phyloP scores from a whole-genome alignment of 148 eudicot species.

The Cornus florida region DNA sequence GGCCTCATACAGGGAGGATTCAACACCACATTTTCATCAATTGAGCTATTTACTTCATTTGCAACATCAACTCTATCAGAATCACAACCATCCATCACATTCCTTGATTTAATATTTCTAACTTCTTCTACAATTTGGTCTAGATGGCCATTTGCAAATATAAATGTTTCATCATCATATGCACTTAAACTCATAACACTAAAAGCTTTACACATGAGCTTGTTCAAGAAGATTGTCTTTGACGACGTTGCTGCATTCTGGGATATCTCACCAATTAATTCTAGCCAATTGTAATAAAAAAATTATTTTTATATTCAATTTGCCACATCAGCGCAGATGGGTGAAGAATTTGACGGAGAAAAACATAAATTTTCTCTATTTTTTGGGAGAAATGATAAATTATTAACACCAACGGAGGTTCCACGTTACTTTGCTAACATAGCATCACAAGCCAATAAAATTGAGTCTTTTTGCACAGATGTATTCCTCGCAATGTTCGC shows the following conservation, averaged over 20 bases:
- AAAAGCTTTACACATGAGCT: neutral
- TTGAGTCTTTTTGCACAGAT: too few relatives aligned
- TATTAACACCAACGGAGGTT: too few relatives aligned
- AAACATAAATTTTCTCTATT: too few relatives aligned
- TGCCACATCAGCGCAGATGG: too few relatives aligned
- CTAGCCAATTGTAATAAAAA: too few relatives aligned
- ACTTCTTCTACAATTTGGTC: neutral
- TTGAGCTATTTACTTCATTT: neutral
- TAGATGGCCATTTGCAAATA: neutral
- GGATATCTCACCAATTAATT: neutral
- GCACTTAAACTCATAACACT: neutral
- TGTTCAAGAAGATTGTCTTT: neutral
- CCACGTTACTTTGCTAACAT: too few relatives aligned
- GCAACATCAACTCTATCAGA: neutral
- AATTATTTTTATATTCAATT: too few relatives aligned
- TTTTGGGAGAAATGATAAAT: too few relatives aligned
- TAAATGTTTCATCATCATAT: neutral
- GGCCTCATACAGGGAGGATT: neutral
- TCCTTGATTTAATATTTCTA: neutral
- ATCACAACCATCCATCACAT: neutral
- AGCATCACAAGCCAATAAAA: too few relatives aligned
- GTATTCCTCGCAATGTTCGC: too few relatives aligned
- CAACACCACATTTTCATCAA: neutral
- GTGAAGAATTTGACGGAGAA: too few relatives aligned
- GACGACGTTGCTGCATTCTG: neutral